phyloP scores from a whole-genome alignment of 345 rosid species.

The Tarenaya hassleriana region DNA sequence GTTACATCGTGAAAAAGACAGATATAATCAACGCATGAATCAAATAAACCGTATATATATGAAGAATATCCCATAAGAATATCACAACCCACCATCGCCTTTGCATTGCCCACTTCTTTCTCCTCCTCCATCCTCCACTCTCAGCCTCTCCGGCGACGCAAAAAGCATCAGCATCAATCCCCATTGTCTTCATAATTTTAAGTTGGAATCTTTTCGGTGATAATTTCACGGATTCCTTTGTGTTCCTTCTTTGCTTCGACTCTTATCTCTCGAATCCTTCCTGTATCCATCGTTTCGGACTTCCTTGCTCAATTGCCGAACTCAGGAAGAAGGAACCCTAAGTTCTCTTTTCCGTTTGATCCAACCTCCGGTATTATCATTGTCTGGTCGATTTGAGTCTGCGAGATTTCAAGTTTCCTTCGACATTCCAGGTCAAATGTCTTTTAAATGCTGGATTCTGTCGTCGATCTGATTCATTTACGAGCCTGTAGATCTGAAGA shows the following conservation, averaged over 20 bases:
- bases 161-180: conserved; percentile 11
- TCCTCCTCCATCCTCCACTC: conserved; percentile 12
- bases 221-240: neutral
- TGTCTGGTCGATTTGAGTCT: neutral
- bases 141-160: conserved; percentile 21
- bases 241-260: neutral
- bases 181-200: conserved; percentile 10
- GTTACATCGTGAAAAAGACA: too few species aligned
- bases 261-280: neutral
- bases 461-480: conserved; percentile 12
- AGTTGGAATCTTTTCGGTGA: neutral
- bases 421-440: conserved; percentile 9
- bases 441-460: conserved; percentile 4
- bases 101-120: neutral
- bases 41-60: too few species aligned
- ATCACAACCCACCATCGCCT: too few species aligned
- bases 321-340: neutral
- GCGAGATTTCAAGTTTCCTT: neutral
- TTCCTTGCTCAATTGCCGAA: too few species aligned
- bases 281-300: too few species aligned
- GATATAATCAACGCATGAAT: too few species aligned
- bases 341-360: neutral
- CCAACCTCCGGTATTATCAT: neutral
- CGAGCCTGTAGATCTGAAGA: conserved; percentile 12
- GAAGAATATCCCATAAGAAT: too few species aligned